Evolutionary conservation across 208 protist species (phyloP).

Genomic region (Wallacemonas sp.): DNA sequence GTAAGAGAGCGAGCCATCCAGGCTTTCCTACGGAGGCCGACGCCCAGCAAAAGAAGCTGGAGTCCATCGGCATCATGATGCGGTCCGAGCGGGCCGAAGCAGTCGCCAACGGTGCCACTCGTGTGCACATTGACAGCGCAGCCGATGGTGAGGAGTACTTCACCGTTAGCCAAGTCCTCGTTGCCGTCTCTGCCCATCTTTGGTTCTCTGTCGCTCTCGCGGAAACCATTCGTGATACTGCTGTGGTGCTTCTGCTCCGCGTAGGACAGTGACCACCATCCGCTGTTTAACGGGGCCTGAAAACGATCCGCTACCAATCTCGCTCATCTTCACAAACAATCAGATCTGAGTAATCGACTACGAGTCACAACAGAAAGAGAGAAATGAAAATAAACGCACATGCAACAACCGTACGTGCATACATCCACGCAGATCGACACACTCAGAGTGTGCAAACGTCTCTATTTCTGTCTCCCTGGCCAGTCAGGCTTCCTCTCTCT

Average conservation of each 20-base stretch:
- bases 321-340: no score
- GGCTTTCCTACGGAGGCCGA: constrained; percentile 26
- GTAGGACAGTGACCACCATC: no score
- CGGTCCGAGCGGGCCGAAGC: neutral
- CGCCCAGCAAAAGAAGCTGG: constrained; percentile 30
- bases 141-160: neutral
- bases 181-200: neutral
- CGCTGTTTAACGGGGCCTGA: no score
- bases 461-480: no score
- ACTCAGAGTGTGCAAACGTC: no score
- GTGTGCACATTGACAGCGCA: neutral
- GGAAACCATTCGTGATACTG: neutral
- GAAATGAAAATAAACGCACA: no score
- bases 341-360: no score
- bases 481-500: no score
- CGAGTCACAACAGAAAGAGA: no score
- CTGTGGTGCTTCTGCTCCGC: neutral
- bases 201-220: neutral
- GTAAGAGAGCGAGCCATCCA: constrained; percentile 20
- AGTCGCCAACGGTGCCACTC: neutral
- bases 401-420: no score
- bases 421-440: no score
- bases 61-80: constrained; percentile 13
- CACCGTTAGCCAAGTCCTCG: neutral
- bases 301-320: no score